phyloP scores from a whole-genome alignment of 2,329 filamentous ascomycete species.

The Didymella arachidicola region DNA sequence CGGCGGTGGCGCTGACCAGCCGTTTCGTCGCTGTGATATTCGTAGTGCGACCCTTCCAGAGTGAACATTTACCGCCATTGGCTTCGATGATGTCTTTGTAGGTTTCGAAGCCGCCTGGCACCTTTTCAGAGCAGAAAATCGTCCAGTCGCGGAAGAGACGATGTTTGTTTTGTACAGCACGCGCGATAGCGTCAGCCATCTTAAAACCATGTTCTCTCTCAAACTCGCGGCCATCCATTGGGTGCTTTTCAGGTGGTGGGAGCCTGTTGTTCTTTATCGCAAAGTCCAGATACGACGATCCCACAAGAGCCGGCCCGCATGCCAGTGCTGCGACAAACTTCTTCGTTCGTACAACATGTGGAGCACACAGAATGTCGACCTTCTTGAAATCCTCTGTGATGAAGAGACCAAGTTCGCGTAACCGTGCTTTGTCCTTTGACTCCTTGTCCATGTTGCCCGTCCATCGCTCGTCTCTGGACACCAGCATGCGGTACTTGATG shows the following conservation, averaged over 20 bases:
- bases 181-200: constrained; percentile 70
- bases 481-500: constrained; percentile 75
- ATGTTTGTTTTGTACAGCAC: constrained; percentile 78
- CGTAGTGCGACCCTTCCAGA: constrained; percentile 78
- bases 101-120: constrained; percentile 82
- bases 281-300: constrained; percentile 78
- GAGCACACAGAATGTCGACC: constrained; percentile 88
- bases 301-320: constrained; percentile 78
- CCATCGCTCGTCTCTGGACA: constrained; percentile 89
- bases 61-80: constrained; percentile 83
- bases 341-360: constrained; percentile 83
- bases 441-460: constrained; percentile 75
- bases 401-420: constrained; percentile 83
- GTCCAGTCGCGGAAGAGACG: constrained; percentile 77
- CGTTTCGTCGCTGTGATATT: constrained; percentile 63
- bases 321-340: constrained; percentile 93
- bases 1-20: constrained; percentile 30
- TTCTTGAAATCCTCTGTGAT: constrained; percentile 77
- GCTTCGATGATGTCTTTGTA: constrained; percentile 86
- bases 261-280: constrained; percentile 74
- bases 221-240: constrained; percentile 73
- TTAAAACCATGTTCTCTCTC: constrained; percentile 76
- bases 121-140: constrained; percentile 83
- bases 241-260: constrained; percentile 69
- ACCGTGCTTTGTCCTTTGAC: constrained; percentile 78